phyloP scores from a whole-genome alignment of 345 rosid genomes.

The Populus tremula region DNA sequence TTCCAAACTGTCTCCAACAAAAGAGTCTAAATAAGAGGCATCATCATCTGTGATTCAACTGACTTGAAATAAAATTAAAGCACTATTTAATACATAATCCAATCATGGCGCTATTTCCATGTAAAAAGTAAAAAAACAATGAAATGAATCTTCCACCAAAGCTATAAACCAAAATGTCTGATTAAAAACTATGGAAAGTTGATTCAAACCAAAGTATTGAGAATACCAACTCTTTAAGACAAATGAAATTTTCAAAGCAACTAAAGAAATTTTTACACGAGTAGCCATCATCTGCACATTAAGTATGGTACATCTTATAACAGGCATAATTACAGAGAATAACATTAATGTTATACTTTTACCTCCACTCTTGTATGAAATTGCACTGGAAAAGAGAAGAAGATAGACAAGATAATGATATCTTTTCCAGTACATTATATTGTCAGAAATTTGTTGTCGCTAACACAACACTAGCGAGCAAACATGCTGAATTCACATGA shows the following conservation, averaged over 20 bases:
- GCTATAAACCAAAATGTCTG: background rate
- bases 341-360: background rate
- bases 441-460: background rate
- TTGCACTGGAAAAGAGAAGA: background rate
- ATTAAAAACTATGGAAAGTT: background rate
- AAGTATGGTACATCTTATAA: background rate
- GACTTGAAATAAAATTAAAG: slow-evolving; percentile 35
- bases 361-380: background rate
- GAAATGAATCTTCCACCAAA: slow-evolving; percentile 12
- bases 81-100: slow-evolving; percentile 12
- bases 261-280: background rate
- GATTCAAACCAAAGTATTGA: background rate
- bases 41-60: slow-evolving; percentile 60
- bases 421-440: background rate
- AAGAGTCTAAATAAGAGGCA: slow-evolving; percentile 68
- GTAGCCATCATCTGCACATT: background rate
- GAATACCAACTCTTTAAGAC: background rate
- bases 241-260: background rate
- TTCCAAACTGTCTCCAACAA: slow-evolving; percentile 76
- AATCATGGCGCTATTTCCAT: slow-evolving; percentile 20
- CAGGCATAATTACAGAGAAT: background rate
- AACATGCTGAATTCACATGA: background rate
- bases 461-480: background rate
- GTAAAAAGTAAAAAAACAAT: slow-evolving; percentile 6
- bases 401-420: background rate